phyloP scores from a whole-genome alignment of 2,329 filamentous ascomycete species.

The Fusarium falciforme region DNA sequence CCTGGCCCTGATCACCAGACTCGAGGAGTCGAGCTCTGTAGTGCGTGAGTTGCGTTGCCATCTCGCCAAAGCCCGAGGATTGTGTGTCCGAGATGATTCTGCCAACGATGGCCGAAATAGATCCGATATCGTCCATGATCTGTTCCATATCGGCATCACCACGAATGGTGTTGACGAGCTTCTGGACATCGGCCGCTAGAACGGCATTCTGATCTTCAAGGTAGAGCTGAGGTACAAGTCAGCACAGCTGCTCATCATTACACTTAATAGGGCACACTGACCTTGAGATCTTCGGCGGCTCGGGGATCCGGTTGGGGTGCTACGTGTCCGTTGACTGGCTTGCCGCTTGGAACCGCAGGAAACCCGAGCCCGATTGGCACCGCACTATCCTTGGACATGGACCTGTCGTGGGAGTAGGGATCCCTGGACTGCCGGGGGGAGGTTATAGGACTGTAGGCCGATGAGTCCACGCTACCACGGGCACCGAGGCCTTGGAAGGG shows the following conservation, averaged over 20 bases:
- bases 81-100: constrained; percentile 77
- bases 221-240: constrained; percentile 67
- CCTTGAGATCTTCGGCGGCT: constrained; percentile 63
- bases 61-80: constrained; percentile 62
- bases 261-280: constrained; percentile 25
- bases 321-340: constrained; percentile 53
- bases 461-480: constrained; percentile 74
- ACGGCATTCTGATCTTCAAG: constrained; percentile 85
- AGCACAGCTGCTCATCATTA: neutral
- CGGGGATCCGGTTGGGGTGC: constrained; percentile 53
- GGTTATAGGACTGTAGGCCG: constrained; percentile 78
- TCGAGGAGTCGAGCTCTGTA: constrained; percentile 75
- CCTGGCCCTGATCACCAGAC: constrained; percentile 70
- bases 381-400: constrained; percentile 42
- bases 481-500: constrained; percentile 68
- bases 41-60: constrained; percentile 67
- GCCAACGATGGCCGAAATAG: constrained; percentile 77
- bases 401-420: constrained; percentile 51
- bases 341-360: constrained; percentile 47
- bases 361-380: constrained; percentile 54
- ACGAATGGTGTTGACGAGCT: constrained; percentile 80
- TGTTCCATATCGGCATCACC: constrained; percentile 71
- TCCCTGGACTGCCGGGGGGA: constrained; percentile 72
- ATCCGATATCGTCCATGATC: constrained; percentile 76
- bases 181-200: constrained; percentile 83